These are phyloP conservation scores for Cronartium ribicola DNA, from an alignment of 1,284 basidiomycete species.

Conservation along the genomic window DNA sequence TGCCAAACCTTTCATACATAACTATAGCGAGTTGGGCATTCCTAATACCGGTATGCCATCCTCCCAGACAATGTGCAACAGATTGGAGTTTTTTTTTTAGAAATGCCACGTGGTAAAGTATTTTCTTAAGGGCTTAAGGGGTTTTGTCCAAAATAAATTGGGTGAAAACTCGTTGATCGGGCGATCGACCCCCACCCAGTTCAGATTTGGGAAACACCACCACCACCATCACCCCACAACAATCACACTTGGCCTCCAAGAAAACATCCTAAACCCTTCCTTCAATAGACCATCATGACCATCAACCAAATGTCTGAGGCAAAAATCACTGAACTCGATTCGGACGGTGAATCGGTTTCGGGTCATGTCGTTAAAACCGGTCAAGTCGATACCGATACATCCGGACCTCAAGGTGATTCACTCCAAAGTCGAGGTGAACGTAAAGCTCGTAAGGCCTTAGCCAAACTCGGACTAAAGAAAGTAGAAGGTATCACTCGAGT, in stretches of 20 bases:
- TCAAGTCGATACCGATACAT: not conserved
- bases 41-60: too few relatives aligned
- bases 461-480: slow-evolving; percentile 40
- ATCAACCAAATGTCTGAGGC: not conserved
- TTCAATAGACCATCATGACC: not conserved
- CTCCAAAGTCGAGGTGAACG: slow-evolving; percentile 14
- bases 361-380: not conserved
- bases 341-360: not conserved
- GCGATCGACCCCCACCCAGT: not conserved
- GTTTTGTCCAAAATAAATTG: not conserved
- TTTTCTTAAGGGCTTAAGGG: too few relatives aligned
- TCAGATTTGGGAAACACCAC: not conserved
- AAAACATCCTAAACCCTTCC: not conserved
- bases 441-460: slow-evolving; percentile 31
- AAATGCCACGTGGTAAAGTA: not conserved
- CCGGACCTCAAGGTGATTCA: not conserved
- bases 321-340: not conserved
- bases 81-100: not conserved
- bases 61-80: too few relatives aligned
- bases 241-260: not conserved
- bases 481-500: slow-evolving; percentile 23
- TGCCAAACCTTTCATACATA: too few relatives aligned
- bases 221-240: not conserved
- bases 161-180: not conserved
- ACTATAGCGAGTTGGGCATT: too few relatives aligned